Percentiles rank a stretch among this genome's conserved stretches.
Evolutionary conservation across 345 rosid species (phyloP).

Genomic region (Triadica sebifera): DNA sequence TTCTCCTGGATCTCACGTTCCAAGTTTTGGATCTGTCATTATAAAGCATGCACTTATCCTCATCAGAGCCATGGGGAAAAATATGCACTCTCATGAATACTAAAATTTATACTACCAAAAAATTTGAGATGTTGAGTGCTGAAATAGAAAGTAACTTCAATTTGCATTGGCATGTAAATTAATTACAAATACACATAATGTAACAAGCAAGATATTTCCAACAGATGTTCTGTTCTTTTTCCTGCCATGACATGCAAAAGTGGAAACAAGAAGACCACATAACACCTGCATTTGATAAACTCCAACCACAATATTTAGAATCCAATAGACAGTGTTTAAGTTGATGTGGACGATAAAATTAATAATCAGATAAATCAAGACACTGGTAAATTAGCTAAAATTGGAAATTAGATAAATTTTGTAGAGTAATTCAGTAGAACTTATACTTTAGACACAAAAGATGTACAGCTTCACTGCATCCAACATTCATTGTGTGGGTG

Average conservation of each 20-base stretch:
- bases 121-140: slow-evolving; percentile 6
- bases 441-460: background rate
- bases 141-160: slow-evolving; percentile 8
- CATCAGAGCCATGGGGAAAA: slow-evolving; percentile 8
- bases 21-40: slow-evolving; percentile 66
- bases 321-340: background rate
- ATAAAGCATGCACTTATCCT: slow-evolving; percentile 15
- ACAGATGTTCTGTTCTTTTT: background rate
- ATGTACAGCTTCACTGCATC: background rate
- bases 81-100: background rate
- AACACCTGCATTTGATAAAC: background rate
- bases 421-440: background rate
- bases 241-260: background rate
- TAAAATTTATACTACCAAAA: background rate
- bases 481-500: background rate
- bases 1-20: slow-evolving; percentile 90
- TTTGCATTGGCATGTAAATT: background rate
- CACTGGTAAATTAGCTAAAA: background rate
- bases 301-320: background rate
- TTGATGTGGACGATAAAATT: background rate
- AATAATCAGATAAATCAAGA: background rate
- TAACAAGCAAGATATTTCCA: background rate
- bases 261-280: background rate
- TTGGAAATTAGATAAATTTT: background rate
- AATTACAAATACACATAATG: background rate